Evolutionary conservation across 768 basidiomycete species (phyloP).

Genomic region (Amanita polypyramis): DNA sequence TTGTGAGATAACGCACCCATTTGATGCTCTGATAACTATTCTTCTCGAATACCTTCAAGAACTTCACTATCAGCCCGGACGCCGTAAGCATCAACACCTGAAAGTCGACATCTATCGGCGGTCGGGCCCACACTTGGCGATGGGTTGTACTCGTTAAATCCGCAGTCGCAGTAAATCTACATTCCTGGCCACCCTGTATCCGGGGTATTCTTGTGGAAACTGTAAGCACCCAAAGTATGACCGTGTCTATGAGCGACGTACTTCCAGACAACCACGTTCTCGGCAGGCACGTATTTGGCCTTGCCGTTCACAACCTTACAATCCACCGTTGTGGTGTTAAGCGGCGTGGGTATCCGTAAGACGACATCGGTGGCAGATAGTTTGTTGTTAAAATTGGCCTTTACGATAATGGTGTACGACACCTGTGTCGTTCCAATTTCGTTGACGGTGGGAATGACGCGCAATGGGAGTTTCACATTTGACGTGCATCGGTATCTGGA

Average conservation of each 20-base stretch:
- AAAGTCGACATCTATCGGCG: slow-evolving; percentile 97
- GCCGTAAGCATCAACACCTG: slow-evolving; percentile 99
- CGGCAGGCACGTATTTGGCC: slow-evolving; percentile 93
- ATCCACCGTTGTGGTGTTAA: slow-evolving; percentile 88
- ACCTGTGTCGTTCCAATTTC: slow-evolving; percentile 91
- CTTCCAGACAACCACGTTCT: slow-evolving; percentile 99
- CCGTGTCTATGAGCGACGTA: slow-evolving; percentile 31
- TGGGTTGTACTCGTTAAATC: slow-evolving; percentile 80
- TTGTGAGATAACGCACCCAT: slow-evolving; percentile 93
- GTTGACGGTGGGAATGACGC: slow-evolving; percentile 81
- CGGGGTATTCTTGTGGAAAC: slow-evolving; percentile 68
- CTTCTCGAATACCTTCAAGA: slow-evolving; percentile 98
- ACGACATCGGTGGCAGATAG: slow-evolving; percentile 90
- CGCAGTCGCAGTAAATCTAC: slow-evolving; percentile 75
- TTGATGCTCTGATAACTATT: slow-evolving; percentile 89
- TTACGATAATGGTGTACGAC: slow-evolving; percentile 80
- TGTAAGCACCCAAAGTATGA: not conserved
- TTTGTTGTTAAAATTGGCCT: slow-evolving; percentile 85
- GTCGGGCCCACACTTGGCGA: slow-evolving; percentile 94
- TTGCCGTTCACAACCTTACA: slow-evolving; percentile 90
- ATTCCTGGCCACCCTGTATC: slow-evolving; percentile 88
- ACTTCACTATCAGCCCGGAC: slow-evolving; percentile 91
- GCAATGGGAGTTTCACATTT: slow-evolving; percentile 90
- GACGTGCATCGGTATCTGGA: slow-evolving; percentile 88
- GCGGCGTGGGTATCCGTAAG: slow-evolving; percentile 88